phyloP scores from a whole-genome alignment of 2,329 filamentous ascomycete species.

The Didymella pomorum region DNA sequence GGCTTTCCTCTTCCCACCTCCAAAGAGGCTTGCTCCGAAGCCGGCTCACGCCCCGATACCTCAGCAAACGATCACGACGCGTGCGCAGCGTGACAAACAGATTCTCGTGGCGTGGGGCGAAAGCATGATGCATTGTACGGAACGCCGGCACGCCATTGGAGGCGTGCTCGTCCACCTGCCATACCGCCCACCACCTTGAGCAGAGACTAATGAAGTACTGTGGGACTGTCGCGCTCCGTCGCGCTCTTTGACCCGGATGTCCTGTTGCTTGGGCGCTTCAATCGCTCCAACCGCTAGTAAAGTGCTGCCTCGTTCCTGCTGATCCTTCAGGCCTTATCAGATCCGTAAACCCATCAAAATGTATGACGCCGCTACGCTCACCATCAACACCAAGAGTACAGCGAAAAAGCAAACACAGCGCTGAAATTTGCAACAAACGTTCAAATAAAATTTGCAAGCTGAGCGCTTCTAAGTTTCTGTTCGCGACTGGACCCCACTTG shows the following conservation, averaged over 20 bases:
- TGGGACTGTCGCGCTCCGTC: conserved; percentile 25
- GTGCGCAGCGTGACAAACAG: conserved; percentile 15
- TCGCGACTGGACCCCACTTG: conserved; percentile 8
- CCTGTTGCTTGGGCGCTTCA: conserved; percentile 7
- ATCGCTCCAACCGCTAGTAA: conserved; percentile 9
- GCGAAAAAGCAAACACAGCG: conserved; percentile 8
- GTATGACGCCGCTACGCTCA: conserved; percentile 30
- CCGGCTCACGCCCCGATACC: conserved; percentile 6
- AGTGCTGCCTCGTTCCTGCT: conserved; percentile 6
- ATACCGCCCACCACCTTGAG: conserved; percentile 21
- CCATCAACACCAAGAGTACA: conserved; percentile 21
- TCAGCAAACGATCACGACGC: conserved; percentile 6
- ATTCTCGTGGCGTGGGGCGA: conserved; percentile 12
- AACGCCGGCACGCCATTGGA: conserved; percentile 22
- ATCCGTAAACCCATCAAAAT: conserved; percentile 23
- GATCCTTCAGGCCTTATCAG: conserved; percentile 11
- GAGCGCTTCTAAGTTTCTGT: conserved; percentile 6
- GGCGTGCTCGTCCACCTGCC: conserved; percentile 22
- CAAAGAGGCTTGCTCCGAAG: conserved; percentile 13
- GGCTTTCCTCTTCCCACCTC: conserved; percentile 2
- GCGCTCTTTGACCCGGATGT: conserved; percentile 14
- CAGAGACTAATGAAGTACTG: conserved; percentile 23
- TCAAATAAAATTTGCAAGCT: neutral
- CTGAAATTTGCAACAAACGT: conserved; percentile 9
- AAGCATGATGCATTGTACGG: conserved; percentile 12